Evolutionary conservation across 345 rosid species (phyloP).

Genomic region (Nasturtium officinale): DNA sequence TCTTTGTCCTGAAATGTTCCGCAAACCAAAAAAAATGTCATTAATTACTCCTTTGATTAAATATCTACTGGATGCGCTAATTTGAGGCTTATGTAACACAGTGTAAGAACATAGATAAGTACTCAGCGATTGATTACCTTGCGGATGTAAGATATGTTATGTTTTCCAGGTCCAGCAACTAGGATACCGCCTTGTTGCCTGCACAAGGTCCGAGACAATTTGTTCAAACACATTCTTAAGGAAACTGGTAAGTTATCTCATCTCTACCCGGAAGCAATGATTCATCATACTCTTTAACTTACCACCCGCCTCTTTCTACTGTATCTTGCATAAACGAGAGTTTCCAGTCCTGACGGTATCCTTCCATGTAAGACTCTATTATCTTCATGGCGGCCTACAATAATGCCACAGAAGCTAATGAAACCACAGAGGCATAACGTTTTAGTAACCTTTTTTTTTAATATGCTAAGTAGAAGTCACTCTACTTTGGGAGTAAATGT

Average conservation of each 20-base stretch:
- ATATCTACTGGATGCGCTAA: neutral
- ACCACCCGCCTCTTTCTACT: conserved; percentile 88
- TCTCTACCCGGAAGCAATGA: neutral
- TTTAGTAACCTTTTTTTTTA: neutral
- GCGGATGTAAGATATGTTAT: conserved; percentile 77
- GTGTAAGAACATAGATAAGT: neutral
- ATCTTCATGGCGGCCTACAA: conserved; percentile 84
- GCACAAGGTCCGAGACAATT: conserved; percentile 37
- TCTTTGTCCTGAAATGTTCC: conserved; percentile 69
- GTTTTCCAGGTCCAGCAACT: conserved; percentile 88
- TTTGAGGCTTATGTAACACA: neutral
- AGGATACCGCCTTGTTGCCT: conserved; percentile 96
- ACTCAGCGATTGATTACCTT: conserved; percentile 49
- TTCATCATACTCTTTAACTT: conserved; percentile 35
- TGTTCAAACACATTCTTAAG: neutral
- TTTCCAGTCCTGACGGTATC: conserved; percentile 95
- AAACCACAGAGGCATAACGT: conserved; percentile 8
- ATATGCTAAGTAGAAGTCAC: conserved; percentile 25
- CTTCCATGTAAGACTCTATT: conserved; percentile 85
- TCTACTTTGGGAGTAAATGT: conserved; percentile 86
- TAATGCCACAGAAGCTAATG: neutral
- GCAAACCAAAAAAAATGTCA: neutral
- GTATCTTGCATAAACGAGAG: conserved; percentile 84
- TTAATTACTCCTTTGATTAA: neutral
- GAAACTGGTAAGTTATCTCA: neutral